Evolutionary conservation across 2,329 filamentous ascomycete genomes (phyloP).

Genomic region (Thermothelomyces thermophilus): DNA sequence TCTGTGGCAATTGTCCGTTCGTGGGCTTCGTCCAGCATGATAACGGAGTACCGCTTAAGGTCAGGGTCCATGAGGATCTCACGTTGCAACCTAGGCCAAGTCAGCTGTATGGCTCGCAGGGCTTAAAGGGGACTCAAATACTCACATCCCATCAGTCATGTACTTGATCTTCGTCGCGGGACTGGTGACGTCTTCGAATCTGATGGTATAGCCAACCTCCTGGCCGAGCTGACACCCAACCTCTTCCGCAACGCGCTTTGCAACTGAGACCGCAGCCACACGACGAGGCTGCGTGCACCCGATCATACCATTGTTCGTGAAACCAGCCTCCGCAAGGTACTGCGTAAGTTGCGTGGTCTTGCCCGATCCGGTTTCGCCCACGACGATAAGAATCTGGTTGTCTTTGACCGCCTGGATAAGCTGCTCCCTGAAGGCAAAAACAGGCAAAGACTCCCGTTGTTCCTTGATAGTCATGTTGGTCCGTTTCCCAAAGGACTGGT

Average conservation of each 20-base stretch:
- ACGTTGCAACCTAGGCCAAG: constrained; percentile 56
- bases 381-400: constrained; percentile 90
- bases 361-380: constrained; percentile 93
- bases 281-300: constrained; percentile 95
- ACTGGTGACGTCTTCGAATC: constrained; percentile 91
- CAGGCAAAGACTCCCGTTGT: constrained; percentile 82
- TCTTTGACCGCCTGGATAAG: constrained; percentile 79
- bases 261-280: constrained; percentile 95
- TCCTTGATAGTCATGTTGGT: constrained; percentile 92
- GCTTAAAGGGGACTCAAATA: neutral
- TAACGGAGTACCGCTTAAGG: constrained; percentile 82
- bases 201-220: constrained; percentile 94
- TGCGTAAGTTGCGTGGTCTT: constrained; percentile 97
- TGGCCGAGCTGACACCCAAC: constrained; percentile 85
- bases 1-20: constrained; percentile 95
- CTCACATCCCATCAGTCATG: constrained; percentile 92
- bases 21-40: constrained; percentile 98
- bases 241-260: constrained; percentile 93
- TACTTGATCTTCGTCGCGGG: constrained; percentile 93
- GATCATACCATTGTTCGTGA: constrained; percentile 79
- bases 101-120: neutral
- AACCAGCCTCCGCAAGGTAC: constrained; percentile 88
- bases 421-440: constrained; percentile 80
- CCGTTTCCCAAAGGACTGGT: constrained; percentile 75
- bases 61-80: constrained; percentile 92